Evolutionary conservation across 2,329 filamentous ascomycete species (phyloP), one percentile per base, ranked within the genome.

Genomic region (Aspergillus candidus): DNA sequence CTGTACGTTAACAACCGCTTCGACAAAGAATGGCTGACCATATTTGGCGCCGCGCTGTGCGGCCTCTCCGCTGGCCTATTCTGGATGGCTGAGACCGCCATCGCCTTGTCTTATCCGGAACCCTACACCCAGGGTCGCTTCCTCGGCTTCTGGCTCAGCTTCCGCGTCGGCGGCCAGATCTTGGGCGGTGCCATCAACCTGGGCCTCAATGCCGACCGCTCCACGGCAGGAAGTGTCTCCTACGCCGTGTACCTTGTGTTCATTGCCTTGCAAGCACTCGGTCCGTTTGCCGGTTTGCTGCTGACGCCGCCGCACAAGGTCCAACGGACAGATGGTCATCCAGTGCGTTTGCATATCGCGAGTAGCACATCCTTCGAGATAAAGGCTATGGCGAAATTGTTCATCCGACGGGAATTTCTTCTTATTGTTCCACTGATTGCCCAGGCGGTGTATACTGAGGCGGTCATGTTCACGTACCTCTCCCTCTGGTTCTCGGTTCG

Each of bases 51-150:
- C 0, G 82, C 82, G 0, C 68, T 84, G 0, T 88, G 84, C 50
- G 84, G 84, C 13, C 72, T 86, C 29, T 82, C 79, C 0, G 84
- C 84, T 0, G 84, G 84, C 0, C 71, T 88, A 0, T 88, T 88
- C 63, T 88, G 84, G 84, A 82, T 82, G 72, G 79, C 83, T 0
- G 84, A 88, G 63, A 82, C 82, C 1, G 83, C 84, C 0, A 85
- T 88, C 44, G 83, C 83, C 0, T 77, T 88, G 14, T 74, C 79
- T 0, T 88, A 88, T 51, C 83, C 84, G 0, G 84, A 88, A 54
- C 82, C 83, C 0, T 79, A 78, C 57, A 84, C 84, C 38, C 75
- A 78, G 41, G 82, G 81, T 0, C 75, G 75, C 12, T 78, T 80
- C 13, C 67, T 88, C 0, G 84, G 82, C 0, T 81, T 83, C 56